Percentiles rank a stretch among this genome's conserved stretches.
Conservation (phyloP, 768 basidiomycete genomes). For the Kwoniella shandongensis region DNA sequence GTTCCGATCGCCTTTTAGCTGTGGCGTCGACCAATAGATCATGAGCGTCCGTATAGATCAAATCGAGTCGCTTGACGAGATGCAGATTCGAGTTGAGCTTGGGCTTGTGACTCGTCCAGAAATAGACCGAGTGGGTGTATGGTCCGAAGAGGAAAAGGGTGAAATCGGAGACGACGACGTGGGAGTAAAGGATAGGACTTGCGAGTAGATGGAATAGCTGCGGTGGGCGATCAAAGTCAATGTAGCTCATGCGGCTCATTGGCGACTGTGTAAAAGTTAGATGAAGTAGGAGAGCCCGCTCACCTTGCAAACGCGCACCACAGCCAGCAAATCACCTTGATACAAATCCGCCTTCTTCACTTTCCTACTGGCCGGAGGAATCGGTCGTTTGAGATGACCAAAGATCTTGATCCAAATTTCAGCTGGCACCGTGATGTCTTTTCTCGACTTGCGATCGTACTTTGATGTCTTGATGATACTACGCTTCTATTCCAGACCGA, state of each 20-base stretch:
- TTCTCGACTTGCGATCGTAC: too few species aligned
- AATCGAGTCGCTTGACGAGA: too few species aligned
- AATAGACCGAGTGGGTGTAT: not conserved
- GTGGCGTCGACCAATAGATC: conserved; percentile 2
- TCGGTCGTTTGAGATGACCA: not conserved
- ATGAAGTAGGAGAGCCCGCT: not conserved
- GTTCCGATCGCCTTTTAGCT: not conserved
- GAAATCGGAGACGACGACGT: not conserved
- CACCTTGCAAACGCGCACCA: conserved; percentile 1
- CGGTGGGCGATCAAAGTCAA: too few species aligned
- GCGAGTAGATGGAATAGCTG: conserved; percentile 1
- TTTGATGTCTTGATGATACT: too few species aligned
- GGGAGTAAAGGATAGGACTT: not conserved
- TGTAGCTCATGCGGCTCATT: too few species aligned
- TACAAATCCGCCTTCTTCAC: not conserved
- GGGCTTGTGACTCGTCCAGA: too few species aligned
- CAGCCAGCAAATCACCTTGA: conserved; percentile 1
- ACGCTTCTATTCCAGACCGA: too few species aligned
- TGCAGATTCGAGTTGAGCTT: too few species aligned
- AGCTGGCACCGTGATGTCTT: too few species aligned
- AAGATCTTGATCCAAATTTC: conserved; percentile 1
- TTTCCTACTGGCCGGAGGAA: not conserved
- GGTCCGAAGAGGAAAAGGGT: conserved; percentile 4
- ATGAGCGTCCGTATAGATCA: too few species aligned
- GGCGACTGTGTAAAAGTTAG: too few species aligned